Base-by-base conservation (phyloP, 352 stramenopile species). In the Pythium aristosporum region DNA sequence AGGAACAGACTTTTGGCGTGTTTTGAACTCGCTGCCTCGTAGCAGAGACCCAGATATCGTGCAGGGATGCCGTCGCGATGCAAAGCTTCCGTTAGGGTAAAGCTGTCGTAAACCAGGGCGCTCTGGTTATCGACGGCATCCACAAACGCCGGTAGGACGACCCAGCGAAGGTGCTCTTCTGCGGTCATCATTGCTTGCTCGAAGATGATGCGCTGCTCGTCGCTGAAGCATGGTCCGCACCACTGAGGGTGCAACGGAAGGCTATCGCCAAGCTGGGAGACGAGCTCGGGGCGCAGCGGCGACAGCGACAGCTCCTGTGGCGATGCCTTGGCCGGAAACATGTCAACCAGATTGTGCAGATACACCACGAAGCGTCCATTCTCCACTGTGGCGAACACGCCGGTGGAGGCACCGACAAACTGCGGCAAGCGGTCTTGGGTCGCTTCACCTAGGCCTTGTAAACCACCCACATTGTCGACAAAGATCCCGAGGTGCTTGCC, bases 51-150 rank as follows among this genome's bases (percentile, higher is more conserved):
- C 9, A 92, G 58, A 20, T 85, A 85, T 2, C 76, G 67, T 10
- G 77, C 59, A 50, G 91, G 91, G 32, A 92, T 80, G 0, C 83
- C 83, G 21, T 74, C 71, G 21, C 44, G 54, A 52, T 92, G 81
- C 5, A 89, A 42, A 8, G 73, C 69, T 6, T 54, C 41, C 9
- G 68, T 83, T 18, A 92, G 30, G 9, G 80, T 72, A 12, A 21
- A 55, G 21, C 69, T 83, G 49, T 89, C 80, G 50, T 74, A 58
- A 2, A 80, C 53, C 34, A 69, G 44, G 15, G 71, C 23, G 9
- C 39, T 57, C 15, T 65, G 65, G 12, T 66, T 65, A 52, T 90
- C 80, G 2, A 88, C 49, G 12, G 70, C 58, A 15, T 62, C 55
- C 15, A 90, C 73, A 63, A 88, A 85, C 37, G 67, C 59, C 0